Base-by-base conservation (phyloP, 164 flowering plant species). In the Magnolia kwangsiensis region DNA sequence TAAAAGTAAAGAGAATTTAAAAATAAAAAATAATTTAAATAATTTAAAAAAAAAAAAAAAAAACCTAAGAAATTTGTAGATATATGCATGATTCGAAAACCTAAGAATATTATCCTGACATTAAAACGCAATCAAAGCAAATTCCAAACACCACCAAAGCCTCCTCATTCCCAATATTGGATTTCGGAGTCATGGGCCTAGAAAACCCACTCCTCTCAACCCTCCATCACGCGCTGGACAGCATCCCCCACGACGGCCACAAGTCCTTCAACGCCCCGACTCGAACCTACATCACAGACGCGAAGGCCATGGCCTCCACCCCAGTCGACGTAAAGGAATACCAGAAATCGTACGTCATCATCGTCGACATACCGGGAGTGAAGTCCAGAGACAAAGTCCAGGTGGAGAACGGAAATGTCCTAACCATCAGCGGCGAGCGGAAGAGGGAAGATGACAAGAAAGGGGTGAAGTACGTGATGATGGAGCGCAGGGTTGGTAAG, bases 361-460 rank as follows among this genome's bases (percentile, higher is more conserved):
- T 85, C 50, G n/a, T 86, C 55, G 89, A 89, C 86, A 88, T 89
- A 90, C 92, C 89, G 16, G 92, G 92, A n/a, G 27, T 86, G 51
- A 85, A 85, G 70, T 18, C 81, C 7, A 82, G 76, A 2, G 84
- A 86, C 68, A 84, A 87, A 83, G 89, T 85, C 19, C 87, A 84
- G 79, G 77, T 88, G 49, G 90, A 88, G 82, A 88, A 86, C 9
- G 85, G 73, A 74, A 90, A 84, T 8, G 82, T 81, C 59, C 76
- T 89, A 50, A 61, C 74, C 24, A 67, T 88, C 27, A 85, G 82
- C 77, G 89, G 89, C 11, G 89, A 85, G 82, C 61, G 88, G 76
- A 82, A 75, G 85, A 74, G 86, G 70, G 89, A 85, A 72, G 75
- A 85, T 29, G 82, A 76, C 51, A 85, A 85, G 68, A 86, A 83